These are phyloP conservation scores for Globisporangium emineosum DNA, from an alignment of 352 stramenopile genomes.

Conservation along the genomic window DNA sequence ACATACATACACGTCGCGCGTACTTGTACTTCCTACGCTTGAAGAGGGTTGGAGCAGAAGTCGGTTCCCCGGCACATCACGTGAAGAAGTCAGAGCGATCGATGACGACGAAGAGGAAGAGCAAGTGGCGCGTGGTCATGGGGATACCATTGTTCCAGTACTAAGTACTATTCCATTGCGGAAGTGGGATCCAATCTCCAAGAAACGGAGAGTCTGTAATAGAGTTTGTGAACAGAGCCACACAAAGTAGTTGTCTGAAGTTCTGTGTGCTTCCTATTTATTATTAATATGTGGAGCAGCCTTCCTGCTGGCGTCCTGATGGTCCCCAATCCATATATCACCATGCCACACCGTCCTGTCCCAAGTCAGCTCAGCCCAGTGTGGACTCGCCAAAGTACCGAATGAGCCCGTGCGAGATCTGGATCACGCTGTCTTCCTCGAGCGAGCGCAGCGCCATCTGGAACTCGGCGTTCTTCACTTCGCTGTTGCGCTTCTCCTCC, in stretches of 20 bases:
- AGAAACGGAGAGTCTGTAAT: no score
- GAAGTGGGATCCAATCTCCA: no score
- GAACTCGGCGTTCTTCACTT: constrained; percentile 85
- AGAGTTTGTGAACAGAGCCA: not conserved
- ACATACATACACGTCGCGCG: no score
- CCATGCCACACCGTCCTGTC: no score
- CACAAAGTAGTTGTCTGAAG: not conserved
- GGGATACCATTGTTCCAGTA: no score
- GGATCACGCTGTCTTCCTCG: constrained; percentile 91
- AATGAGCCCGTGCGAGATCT: constrained; percentile 89
- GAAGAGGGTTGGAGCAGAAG: no score
- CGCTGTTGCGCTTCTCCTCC: constrained; percentile 74
- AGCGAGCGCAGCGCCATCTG: constrained; percentile 86
- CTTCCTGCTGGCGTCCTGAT: no score
- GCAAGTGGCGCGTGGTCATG: no score
- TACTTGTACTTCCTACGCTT: no score
- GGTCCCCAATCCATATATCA: no score
- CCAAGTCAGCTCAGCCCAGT: constrained; percentile 6
- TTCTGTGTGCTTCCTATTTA: not conserved
- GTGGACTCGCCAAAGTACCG: constrained; percentile 61
- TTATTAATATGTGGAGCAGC: not conserved
- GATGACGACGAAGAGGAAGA: not conserved
- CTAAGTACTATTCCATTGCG: no score
- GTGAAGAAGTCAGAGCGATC: not conserved
- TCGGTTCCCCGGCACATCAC: no score